Evolutionary conservation across 441 rosid genomes (phyloP).

Genomic region (Biscutella laevigata): DNA sequence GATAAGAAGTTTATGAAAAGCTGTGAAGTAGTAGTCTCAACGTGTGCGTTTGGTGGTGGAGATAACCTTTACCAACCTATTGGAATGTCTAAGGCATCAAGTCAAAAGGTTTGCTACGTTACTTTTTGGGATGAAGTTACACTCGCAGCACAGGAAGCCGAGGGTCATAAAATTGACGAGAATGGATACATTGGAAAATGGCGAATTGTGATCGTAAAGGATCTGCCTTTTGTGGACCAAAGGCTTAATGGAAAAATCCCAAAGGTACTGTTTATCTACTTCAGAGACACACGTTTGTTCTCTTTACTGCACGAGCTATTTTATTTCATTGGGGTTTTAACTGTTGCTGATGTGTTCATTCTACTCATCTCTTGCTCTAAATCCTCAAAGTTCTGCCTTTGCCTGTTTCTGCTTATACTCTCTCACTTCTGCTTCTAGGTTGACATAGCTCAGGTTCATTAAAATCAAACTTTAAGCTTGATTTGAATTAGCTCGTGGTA

Average conservation of each 20-base stretch:
- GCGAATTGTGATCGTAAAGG: slow-evolving; percentile 72
- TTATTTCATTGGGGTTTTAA: not conserved
- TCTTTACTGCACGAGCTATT: not conserved
- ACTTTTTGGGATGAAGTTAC: slow-evolving; percentile 96
- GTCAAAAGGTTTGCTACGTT: slow-evolving; percentile 79
- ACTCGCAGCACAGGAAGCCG: slow-evolving; percentile 59
- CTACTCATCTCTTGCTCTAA: not conserved
- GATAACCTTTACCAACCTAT: slow-evolving; percentile 94
- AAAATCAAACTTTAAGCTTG: not conserved
- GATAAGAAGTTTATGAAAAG: slow-evolving; percentile 61
- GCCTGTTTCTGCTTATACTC: not conserved
- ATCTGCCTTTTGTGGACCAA: slow-evolving; percentile 87
- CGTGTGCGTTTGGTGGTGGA: slow-evolving; percentile 98
- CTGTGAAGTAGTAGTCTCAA: slow-evolving; percentile 69
- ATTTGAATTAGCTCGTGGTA: not conserved
- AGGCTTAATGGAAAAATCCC: slow-evolving; percentile 96
- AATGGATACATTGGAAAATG: slow-evolving; percentile 70
- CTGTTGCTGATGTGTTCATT: not conserved
- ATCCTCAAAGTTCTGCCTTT: not conserved
- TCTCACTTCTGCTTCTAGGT: not conserved
- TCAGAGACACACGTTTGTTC: not conserved
- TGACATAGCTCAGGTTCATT: not conserved
- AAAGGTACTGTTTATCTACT: slow-evolving; percentile 43
- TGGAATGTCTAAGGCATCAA: slow-evolving; percentile 65
- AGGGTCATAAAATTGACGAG: slow-evolving; percentile 50